phyloP scores from a whole-genome alignment of 2,329 filamentous ascomycete genomes.

The Fusarium falciforme region DNA sequence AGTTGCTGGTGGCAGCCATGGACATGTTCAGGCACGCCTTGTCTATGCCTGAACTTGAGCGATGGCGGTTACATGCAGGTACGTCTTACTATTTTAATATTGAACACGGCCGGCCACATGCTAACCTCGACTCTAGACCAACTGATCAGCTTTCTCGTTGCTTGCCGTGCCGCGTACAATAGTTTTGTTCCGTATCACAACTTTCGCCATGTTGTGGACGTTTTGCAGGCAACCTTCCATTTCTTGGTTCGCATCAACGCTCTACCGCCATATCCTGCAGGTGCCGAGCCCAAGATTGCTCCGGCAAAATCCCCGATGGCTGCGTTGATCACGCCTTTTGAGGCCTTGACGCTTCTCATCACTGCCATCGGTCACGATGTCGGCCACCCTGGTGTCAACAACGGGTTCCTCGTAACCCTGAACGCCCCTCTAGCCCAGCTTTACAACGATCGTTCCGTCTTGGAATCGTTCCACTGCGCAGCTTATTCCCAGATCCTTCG shows the following conservation, averaged over 20 bases:
- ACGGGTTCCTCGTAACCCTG: conserved; percentile 91
- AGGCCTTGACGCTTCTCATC: conserved; percentile 88
- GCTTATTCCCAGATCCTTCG: conserved; percentile 96
- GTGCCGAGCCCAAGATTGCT: conserved; percentile 44
- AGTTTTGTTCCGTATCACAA: conserved; percentile 97
- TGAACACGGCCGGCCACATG: conserved; percentile 31
- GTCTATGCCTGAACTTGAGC: conserved; percentile 80
- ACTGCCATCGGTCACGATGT: conserved; percentile 99
- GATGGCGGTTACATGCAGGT: conserved; percentile 84
- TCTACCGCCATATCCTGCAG: conserved; percentile 73
- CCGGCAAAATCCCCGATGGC: conserved; percentile 73
- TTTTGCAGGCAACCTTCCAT: conserved; percentile 91
- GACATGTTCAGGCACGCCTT: conserved; percentile 92
- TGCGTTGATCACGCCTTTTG: conserved; percentile 82
- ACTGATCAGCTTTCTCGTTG: conserved; percentile 85
- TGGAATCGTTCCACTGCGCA: conserved; percentile 97
- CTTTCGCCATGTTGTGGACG: conserved; percentile 96
- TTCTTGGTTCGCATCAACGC: conserved; percentile 86
- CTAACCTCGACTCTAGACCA: conserved; percentile 71
- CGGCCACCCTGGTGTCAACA: conserved; percentile 97
- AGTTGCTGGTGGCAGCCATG: conserved; percentile 86
- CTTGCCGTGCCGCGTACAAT: conserved; percentile 94
- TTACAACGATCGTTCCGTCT: conserved; percentile 95
- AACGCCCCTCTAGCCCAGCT: conserved; percentile 94
- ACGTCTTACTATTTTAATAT: conserved; percentile 48